Evolutionary conservation across 2,329 filamentous ascomycete species (phyloP).

Genomic region (Macrophomina tecta): DNA sequence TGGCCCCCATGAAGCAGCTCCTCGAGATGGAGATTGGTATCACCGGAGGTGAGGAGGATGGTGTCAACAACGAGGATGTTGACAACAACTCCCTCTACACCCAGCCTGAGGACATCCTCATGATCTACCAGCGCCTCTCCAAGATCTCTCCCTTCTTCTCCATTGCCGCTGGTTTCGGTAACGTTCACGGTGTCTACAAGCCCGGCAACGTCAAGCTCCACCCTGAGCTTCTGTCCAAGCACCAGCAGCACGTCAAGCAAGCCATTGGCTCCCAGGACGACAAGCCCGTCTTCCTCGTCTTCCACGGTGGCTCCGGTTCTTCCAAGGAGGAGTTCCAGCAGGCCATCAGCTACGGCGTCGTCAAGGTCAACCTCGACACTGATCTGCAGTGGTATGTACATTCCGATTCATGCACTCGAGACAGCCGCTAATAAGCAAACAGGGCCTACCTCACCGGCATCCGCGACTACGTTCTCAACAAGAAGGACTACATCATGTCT

Average conservation of each 20-base stretch:
- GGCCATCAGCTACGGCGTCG: slow-evolving; percentile 90
- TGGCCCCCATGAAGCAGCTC: slow-evolving; percentile 97
- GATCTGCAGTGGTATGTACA: slow-evolving; percentile 74
- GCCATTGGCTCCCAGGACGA: slow-evolving; percentile 72
- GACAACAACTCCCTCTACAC: slow-evolving; percentile 98
- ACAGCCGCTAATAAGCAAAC: slow-evolving; percentile 50
- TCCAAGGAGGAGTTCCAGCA: slow-evolving; percentile 87
- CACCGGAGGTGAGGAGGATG: slow-evolving; percentile 96
- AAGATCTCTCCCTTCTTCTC: slow-evolving; percentile 94
- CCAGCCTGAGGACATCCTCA: slow-evolving; percentile 93
- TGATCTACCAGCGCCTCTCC: slow-evolving; percentile 85
- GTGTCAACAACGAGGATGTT: slow-evolving; percentile 97
- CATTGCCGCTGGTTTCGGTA: slow-evolving; percentile 97
- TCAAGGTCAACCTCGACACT: slow-evolving; percentile 99
- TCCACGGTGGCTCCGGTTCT: slow-evolving; percentile 96
- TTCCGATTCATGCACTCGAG: no score
- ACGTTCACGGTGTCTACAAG: slow-evolving; percentile 99
- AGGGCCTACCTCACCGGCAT: slow-evolving; percentile 85
- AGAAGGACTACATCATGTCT: slow-evolving; percentile 90
- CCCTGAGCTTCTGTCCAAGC: slow-evolving; percentile 94
- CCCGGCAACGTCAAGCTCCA: slow-evolving; percentile 96
- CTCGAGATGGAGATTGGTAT: slow-evolving; percentile 98
- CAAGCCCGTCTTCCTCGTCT: slow-evolving; percentile 98
- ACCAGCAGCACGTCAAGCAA: slow-evolving; percentile 89
- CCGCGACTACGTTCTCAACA: slow-evolving; percentile 90